These are phyloP conservation scores for Colletotrichum tropicale DNA, from an alignment of 2,329 filamentous ascomycete species.

Conservation along the genomic window DNA sequence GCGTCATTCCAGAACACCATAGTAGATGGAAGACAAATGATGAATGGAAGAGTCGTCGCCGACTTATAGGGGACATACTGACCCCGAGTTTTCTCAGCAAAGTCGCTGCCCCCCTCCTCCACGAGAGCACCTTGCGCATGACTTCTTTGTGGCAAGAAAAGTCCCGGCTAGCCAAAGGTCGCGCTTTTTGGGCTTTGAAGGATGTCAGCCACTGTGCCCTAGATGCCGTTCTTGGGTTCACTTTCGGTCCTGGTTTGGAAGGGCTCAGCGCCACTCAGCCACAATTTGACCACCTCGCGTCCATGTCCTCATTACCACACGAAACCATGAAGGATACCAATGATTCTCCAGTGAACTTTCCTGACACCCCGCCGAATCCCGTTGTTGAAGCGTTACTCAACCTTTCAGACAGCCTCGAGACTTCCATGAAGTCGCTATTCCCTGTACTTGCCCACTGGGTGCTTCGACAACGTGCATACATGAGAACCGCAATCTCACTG, in stretches of 20 bases:
- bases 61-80: slow-evolving; percentile 40
- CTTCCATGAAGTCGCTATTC: slow-evolving; percentile 9
- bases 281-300: neutral
- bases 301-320: neutral
- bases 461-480: neutral
- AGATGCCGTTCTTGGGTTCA: slow-evolving; percentile 34
- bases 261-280: slow-evolving; percentile 8
- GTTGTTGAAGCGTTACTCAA: slow-evolving; percentile 1
- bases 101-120: slow-evolving; percentile 18
- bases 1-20: slow-evolving; percentile 31
- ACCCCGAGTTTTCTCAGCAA: slow-evolving; percentile 34
- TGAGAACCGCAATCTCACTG: neutral
- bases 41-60: slow-evolving; percentile 33
- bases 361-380: neutral
- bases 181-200: slow-evolving; percentile 31
- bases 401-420: neutral
- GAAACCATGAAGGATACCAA: no score
- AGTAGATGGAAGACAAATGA: slow-evolving; percentile 34
- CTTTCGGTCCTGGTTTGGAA: slow-evolving; percentile 26
- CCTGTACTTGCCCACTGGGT: slow-evolving; percentile 7
- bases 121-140: slow-evolving; percentile 31
- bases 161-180: slow-evolving; percentile 29
- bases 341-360: neutral
- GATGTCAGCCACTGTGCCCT: slow-evolving; percentile 33
- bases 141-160: slow-evolving; percentile 39